Evolutionary conservation across 139 green algal species (phyloP), one percentile per base, ranked within the genome.

Genomic region (Chlamydomonas eustigma): DNA sequence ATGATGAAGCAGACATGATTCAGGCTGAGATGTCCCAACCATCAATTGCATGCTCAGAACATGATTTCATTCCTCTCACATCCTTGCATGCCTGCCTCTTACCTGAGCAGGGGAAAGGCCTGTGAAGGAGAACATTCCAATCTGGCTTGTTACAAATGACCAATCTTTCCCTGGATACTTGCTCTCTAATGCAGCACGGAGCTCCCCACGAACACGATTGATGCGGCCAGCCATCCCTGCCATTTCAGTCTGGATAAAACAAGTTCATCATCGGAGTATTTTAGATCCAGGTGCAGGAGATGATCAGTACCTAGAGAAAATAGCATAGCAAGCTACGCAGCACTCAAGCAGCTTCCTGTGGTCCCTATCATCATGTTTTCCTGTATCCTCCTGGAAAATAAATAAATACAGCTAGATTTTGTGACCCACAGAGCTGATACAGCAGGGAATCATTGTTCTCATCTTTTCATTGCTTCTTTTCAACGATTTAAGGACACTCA

Each of bases 181-280:
- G 67, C 81, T 81, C 37, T 87, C 80, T 64, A 99, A 81, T 1
- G 91, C 51, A 8, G 90, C 80, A 25, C 87, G 78, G 58, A 99
- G 88, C 73, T 91, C 83, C 72, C 87, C 64, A 8, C 96, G 86
- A 77, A 99, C 93, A 5, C 79, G 71, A 52, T 90, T 92, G 82
- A 99, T 98, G 71, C 95, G 90, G 2, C 94, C 95, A 2, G 94
- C 88, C 96, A 99, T 99, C 76, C 76, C 78, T 79, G 89, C 79
- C 94, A 99, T 97, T 90, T 99, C 96, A 2, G 32, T 34, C 66
- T 74, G n/a, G 12, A 28, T n/a, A n/a, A n/a, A n/a, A n/a, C n/a
- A n/a, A n/a, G n/a, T n/a, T n/a, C n/a, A n/a, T n/a, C n/a, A n/a
- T n/a, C n/a, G n/a, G n/a, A n/a, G n/a, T n/a, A n/a, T n/a, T n/a